phyloP scores from a whole-genome alignment of 345 rosid species.

The Mallotus nudiflorus region DNA sequence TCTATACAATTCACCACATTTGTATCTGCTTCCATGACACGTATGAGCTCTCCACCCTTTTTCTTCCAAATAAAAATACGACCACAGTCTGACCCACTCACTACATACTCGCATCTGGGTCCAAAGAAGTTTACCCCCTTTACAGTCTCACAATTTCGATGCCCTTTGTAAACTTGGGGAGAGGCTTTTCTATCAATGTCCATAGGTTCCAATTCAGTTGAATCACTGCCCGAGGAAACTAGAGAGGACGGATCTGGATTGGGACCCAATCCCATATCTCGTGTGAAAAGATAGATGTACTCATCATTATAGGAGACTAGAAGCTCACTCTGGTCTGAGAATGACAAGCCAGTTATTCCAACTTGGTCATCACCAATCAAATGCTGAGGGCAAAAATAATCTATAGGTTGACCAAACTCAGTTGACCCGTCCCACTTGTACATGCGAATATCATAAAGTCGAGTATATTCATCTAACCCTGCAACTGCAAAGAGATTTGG shows the following conservation, averaged over 20 bases:
- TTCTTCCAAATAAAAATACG: constrained; percentile 91
- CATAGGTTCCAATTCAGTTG: constrained; percentile 31
- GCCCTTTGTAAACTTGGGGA: constrained; percentile 79
- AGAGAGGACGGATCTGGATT: constrained; percentile 41
- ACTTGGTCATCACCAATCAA: constrained; percentile 55
- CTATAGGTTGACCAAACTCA: constrained; percentile 52
- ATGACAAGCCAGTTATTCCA: constrained; percentile 89
- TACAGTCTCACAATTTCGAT: constrained; percentile 66
- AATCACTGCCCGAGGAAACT: constrained; percentile 30
- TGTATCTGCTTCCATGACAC: constrained; percentile 78
- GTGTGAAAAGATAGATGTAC: constrained; percentile 68
- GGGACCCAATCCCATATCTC: constrained; percentile 76
- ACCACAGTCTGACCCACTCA: constrained; percentile 97
- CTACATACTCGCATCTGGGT: constrained; percentile 83
- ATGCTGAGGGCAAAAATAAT: constrained; percentile 73
- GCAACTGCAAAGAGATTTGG: constrained; percentile 78
- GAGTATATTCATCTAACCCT: constrained; percentile 77
- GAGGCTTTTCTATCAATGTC: constrained; percentile 25
- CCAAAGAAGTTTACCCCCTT: constrained; percentile 90
- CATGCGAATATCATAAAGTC: constrained; percentile 80
- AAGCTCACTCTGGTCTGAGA: constrained; percentile 88
- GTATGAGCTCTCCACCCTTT: constrained; percentile 69
- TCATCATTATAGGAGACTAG: constrained; percentile 80
- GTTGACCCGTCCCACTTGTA: constrained; percentile 54
- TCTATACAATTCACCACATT: constrained; percentile 79